Evolutionary conservation across 306 rosid genomes (phyloP).

Genomic region (Lathyrus tuberosus): DNA sequence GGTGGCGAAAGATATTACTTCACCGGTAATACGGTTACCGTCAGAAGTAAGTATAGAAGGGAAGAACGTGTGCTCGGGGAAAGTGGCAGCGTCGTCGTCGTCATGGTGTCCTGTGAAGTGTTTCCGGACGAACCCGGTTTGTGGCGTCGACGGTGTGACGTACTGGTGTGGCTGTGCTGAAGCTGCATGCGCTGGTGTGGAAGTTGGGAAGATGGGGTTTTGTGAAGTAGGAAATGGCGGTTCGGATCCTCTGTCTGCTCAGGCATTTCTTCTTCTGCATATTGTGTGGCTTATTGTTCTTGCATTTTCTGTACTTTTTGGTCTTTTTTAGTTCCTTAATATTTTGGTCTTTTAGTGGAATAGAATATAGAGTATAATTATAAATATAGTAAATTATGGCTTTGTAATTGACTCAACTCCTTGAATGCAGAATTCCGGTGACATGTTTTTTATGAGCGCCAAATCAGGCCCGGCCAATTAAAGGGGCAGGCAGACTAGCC

Average conservation of each 20-base stretch:
- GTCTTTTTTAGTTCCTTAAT: constrained; percentile 43
- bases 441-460: too few relatives aligned
- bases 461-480: too few relatives aligned
- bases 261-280: constrained; percentile 85
- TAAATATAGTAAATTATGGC: too few relatives aligned
- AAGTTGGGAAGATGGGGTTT: constrained; percentile 68
- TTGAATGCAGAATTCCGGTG: too few relatives aligned
- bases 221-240: constrained; percentile 84
- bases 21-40: constrained; percentile 47
- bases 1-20: constrained; percentile 38
- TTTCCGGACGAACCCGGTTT: constrained; percentile 87
- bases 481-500: too few relatives aligned
- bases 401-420: too few relatives aligned
- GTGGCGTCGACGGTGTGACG: constrained; percentile 81
- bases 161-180: constrained; percentile 96
- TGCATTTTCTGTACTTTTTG: constrained; percentile 73
- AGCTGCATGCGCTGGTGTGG: constrained; percentile 70
- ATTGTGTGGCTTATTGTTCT: constrained; percentile 84
- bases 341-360: background rate
- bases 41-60: constrained; percentile 38
- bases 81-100: constrained; percentile 35
- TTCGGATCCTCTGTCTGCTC: constrained; percentile 73
- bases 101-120: constrained; percentile 73
- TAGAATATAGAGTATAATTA: background rate
- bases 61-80: constrained; percentile 46